phyloP scores from a whole-genome alignment of 768 basidiomycete species.

The Kwoniella bestiolae region DNA sequence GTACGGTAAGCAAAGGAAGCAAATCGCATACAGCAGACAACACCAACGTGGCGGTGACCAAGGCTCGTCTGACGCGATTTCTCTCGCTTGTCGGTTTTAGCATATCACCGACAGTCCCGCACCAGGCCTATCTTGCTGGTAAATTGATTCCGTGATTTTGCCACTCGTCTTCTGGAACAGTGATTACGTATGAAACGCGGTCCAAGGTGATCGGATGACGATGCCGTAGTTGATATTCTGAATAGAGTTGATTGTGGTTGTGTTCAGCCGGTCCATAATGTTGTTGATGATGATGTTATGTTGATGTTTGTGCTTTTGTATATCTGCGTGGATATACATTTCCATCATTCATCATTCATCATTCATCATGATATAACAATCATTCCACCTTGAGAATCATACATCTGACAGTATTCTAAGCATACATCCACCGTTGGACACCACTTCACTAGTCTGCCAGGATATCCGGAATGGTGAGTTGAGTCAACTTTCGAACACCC shows the following conservation, averaged over 20 bases:
- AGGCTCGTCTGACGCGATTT: too few relatives aligned
- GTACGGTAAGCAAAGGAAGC: not conserved
- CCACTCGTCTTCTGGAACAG: not conserved
- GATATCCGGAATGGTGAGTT: slow-evolving; percentile 5
- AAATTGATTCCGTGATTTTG: slow-evolving; percentile 15
- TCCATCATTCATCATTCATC: not conserved
- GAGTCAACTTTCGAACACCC: not conserved
- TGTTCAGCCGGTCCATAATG: not conserved
- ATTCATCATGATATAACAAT: not conserved
- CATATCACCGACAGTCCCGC: slow-evolving; percentile 13
- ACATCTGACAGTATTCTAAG: too few relatives aligned
- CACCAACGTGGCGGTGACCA: too few relatives aligned
- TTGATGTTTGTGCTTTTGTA: slow-evolving; percentile 9
- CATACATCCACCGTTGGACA: too few relatives aligned
- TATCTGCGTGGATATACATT: not conserved
- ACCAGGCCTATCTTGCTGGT: not conserved
- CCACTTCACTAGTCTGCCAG: not conserved
- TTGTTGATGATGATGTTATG: not conserved
- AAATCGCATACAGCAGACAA: too few relatives aligned
- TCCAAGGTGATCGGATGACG: not conserved
- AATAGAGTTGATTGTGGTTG: not conserved
- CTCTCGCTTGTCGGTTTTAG: slow-evolving; percentile 5
- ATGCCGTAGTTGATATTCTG: slow-evolving; percentile 1
- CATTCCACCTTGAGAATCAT: too few relatives aligned
- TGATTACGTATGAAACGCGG: slow-evolving; percentile 23